Base-by-base conservation (phyloP, 2,329 filamentous ascomycete species). In the Blumeria hordei region DNA sequence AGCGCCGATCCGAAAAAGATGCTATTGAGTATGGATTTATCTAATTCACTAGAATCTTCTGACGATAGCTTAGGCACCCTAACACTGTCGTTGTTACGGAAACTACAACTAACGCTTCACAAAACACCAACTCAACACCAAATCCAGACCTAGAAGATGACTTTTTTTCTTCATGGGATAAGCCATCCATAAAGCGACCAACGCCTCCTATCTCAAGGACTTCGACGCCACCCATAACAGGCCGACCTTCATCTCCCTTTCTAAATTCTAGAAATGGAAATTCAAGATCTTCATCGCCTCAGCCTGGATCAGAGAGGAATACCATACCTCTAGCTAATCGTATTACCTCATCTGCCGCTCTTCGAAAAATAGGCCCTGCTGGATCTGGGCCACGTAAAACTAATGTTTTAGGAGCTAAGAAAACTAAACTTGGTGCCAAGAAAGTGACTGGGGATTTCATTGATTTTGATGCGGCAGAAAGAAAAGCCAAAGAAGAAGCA, bases 101-200 rank as follows among this genome's bases (percentile, higher is more conserved):
- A 63, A 72, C 77, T 35, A 69, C 71, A 55, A 73, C 75, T 59
- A 76, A 80, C 54, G 72, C 71, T 28, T 71, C 75, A 52, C 71
- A 70, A 54, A 81, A 86, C 57, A 81, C 77, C 60, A 73, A 78
- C 39, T 78, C 75, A 60, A 93, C 87, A 10, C 85, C 88, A n/a
- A 77, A 83, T 49, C 83, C 80, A 61, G 88, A 94, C 61, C 74
- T 78, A 21, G 81, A 83, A 18, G 88, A 95, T 64, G 92, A 96
- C 67, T 98, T 98, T 74, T 98, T 98, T 71, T 94, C 90, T 9
- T 95, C 88, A 0, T 98, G 90, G 92, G 92, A 96, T 66, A 95
- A 96, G 72, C 92, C 92, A 21, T 78, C 88, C 4, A 93, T 98
- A 70, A 98, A 96, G 75, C 81, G 88, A 62, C 90, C 90, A 37